Percentiles rank a stretch among this genome's conserved stretches.
Conservation (phyloP, 768 basidiomycete species). For the Tricholoma terreum region DNA sequence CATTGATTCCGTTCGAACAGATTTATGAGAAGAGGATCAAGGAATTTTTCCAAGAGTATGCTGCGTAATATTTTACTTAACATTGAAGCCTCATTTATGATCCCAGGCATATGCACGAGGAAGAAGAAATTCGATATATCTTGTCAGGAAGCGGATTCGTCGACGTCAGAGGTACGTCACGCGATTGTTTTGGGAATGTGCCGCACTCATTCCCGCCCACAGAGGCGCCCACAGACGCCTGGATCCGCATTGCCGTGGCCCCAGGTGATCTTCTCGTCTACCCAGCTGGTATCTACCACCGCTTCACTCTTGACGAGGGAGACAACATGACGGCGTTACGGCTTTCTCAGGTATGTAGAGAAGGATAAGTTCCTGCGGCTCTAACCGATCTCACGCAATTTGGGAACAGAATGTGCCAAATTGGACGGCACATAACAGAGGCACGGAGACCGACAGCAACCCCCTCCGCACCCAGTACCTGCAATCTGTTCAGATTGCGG, state of each 20-base stretch:
- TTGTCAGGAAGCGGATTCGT: conserved; percentile 86
- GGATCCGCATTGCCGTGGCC: conserved; percentile 77
- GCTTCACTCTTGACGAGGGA: conserved; percentile 82
- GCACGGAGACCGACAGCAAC: conserved; percentile 59
- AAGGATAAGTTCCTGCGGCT: too few species aligned
- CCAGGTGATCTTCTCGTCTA: conserved; percentile 84
- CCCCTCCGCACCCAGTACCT: conserved; percentile 61
- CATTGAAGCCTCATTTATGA: background rate
- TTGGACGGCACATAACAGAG: conserved; percentile 78
- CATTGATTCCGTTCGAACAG: conserved; percentile 16
- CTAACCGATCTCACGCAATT: background rate
- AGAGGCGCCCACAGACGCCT: conserved; percentile 67
- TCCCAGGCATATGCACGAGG: conserved; percentile 85
- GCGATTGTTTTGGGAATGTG: background rate
- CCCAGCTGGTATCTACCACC: conserved; percentile 91
- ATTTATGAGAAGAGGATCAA: conserved; percentile 80
- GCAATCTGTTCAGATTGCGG: conserved; percentile 39
- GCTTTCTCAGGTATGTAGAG: conserved; percentile 68
- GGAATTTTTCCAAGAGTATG: conserved; percentile 80
- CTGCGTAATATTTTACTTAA: background rate
- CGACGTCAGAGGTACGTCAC: conserved; percentile 73
- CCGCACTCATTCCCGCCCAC: background rate
- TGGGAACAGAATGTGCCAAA: conserved; percentile 80
- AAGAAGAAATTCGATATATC: conserved; percentile 92
- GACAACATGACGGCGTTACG: conserved; percentile 76